A percentile compares a stretch with the other conserved stretches of the same genome.
Evolutionary conservation across 768 basidiomycete genomes (phyloP).

Genomic region (Rhodotorula toruloides): DNA sequence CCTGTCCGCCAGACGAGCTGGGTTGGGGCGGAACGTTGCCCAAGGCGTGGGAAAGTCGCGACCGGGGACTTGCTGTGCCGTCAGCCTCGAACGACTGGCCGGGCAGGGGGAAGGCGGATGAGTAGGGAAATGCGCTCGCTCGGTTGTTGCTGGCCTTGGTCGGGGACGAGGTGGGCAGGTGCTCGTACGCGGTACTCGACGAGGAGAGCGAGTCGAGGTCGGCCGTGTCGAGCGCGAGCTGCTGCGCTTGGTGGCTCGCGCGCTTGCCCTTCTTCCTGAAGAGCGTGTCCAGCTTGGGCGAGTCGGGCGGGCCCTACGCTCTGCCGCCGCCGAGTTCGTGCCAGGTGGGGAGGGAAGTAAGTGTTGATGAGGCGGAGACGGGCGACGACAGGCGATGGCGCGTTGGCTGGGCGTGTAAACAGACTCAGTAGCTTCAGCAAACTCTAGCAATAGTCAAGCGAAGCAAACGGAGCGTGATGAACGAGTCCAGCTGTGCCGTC

Average conservation of each 20-base stretch:
- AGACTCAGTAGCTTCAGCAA: too few species aligned
- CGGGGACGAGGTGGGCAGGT: slow-evolving; percentile 26
- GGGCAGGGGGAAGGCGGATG: slow-evolving; percentile 17
- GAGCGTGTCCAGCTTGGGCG: slow-evolving; percentile 19
- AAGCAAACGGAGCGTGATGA: too few species aligned
- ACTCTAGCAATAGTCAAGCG: too few species aligned
- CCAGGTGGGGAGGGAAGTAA: too few species aligned
- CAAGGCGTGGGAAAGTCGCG: slow-evolving; percentile 21
- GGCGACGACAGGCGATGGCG: too few species aligned
- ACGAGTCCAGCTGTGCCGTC: too few species aligned
- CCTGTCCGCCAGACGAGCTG: too few species aligned
- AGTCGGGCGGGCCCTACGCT: too few species aligned
- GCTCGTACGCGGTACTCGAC: slow-evolving; percentile 21
- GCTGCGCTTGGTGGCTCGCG: slow-evolving; percentile 7
- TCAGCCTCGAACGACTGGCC: neutral
- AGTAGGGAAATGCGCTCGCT: slow-evolving; percentile 22
- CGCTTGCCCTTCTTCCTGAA: slow-evolving; percentile 21
- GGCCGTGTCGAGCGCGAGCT: slow-evolving; percentile 3
- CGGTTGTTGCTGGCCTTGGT: slow-evolving; percentile 3
- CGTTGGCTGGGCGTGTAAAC: too few species aligned
- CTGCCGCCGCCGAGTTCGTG: too few species aligned
- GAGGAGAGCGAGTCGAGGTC: slow-evolving; percentile 11
- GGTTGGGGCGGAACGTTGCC: slow-evolving; percentile 8
- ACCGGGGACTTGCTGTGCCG: neutral
- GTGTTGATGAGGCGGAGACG: too few species aligned